phyloP scores from a whole-genome alignment of 768 basidiomycete genomes.

The Lactarius sanguifluus region DNA sequence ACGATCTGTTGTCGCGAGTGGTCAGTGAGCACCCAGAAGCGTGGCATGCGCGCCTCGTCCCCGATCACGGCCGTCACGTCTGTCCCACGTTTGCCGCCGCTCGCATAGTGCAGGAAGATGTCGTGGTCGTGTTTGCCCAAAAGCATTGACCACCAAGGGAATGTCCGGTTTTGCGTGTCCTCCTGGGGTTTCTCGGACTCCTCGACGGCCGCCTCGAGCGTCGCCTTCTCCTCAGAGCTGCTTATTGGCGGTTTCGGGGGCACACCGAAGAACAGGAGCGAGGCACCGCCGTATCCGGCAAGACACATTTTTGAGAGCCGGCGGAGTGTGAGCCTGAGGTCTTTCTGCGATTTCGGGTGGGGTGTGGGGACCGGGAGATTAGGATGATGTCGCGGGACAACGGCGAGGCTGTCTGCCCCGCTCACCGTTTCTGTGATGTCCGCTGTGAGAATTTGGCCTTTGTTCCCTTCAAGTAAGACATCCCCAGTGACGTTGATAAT shows the following conservation, averaged over 20 bases:
- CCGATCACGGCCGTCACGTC: slow-evolving; percentile 53
- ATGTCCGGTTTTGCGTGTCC: slow-evolving; percentile 33
- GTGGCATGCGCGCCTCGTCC: slow-evolving; percentile 68
- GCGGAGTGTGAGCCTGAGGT: slow-evolving; percentile 69
- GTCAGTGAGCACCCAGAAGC: slow-evolving; percentile 86
- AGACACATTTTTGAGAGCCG: slow-evolving; percentile 80
- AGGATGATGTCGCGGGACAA: slow-evolving; percentile 31
- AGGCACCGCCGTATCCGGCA: slow-evolving; percentile 82
- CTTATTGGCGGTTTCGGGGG: slow-evolving; percentile 33
- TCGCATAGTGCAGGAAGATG: slow-evolving; percentile 68
- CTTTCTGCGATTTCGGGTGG: slow-evolving; percentile 38
- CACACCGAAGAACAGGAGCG: slow-evolving; percentile 78
- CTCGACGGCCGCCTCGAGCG: slow-evolving; percentile 63
- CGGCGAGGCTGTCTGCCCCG: slow-evolving; percentile 36
- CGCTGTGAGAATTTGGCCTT: slow-evolving; percentile 74
- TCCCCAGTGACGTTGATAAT: slow-evolving; percentile 72
- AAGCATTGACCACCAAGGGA: slow-evolving; percentile 84
- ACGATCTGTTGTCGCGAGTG: slow-evolving; percentile 72
- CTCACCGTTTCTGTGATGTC: slow-evolving; percentile 65
- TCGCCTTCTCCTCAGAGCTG: slow-evolving; percentile 54
- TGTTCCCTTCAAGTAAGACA: slow-evolving; percentile 62
- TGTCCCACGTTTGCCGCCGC: slow-evolving; percentile 24
- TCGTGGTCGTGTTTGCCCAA: slow-evolving; percentile 80
- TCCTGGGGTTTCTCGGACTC: slow-evolving; percentile 54
- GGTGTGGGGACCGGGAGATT: slow-evolving; percentile 29